These are phyloP conservation scores for Cystobasidium onofrii DNA, from an alignment of 768 basidiomycete species.

Conservation along the genomic window DNA sequence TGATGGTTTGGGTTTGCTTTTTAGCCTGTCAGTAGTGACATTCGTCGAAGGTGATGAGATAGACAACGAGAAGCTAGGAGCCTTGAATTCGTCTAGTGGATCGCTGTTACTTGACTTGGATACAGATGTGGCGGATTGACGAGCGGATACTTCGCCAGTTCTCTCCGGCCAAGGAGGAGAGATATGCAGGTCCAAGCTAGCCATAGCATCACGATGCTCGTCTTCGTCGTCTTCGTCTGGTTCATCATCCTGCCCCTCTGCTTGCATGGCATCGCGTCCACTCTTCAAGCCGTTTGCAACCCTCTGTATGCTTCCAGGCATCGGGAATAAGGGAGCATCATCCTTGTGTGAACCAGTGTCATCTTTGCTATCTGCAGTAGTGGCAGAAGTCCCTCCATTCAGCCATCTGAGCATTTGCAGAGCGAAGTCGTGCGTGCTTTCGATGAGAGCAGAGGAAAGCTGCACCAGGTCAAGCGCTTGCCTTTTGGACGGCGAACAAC, in stretches of 20 bases:
- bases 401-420: conserved; percentile 18
- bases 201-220: neutral
- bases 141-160: neutral
- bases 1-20: conserved; percentile 4
- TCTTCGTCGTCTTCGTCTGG: neutral
- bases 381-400: neutral
- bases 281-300: neutral
- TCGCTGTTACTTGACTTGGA: neutral
- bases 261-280: too few species aligned
- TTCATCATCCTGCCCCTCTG: neutral
- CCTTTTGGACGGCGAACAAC: neutral
- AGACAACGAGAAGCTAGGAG: neutral
- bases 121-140: neutral
- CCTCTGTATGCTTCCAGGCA: conserved; percentile 10
- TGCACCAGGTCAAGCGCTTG: neutral
- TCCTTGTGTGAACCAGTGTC: neutral
- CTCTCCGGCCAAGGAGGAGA: neutral
- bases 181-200: neutral
- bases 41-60: neutral
- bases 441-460: neutral
- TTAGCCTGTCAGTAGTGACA: neutral
- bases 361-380: neutral
- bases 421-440: neutral
- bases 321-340: neutral
- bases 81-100: neutral